These are phyloP conservation scores for Emmonsiellopsis sp. DNA, from an alignment of 2,329 filamentous ascomycete genomes.

Conservation along the genomic window DNA sequence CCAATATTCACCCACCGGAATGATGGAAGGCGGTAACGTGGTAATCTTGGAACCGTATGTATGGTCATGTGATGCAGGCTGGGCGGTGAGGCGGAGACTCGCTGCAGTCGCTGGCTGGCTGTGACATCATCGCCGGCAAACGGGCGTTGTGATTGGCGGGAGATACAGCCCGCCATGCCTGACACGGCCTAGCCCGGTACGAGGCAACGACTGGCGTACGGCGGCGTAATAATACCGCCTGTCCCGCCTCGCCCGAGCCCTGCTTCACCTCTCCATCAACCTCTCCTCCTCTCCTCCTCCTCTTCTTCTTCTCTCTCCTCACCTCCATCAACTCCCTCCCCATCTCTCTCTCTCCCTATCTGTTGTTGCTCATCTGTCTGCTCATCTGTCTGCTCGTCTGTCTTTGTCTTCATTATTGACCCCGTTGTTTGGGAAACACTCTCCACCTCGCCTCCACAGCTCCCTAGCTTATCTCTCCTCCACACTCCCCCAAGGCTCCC, in stretches of 20 bases:
- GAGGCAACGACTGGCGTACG: no score
- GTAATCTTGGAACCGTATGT: no score
- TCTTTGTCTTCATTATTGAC: constrained; percentile 12
- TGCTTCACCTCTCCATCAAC: not conserved
- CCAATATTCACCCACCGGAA: no score
- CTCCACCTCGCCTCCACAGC: constrained; percentile 4
- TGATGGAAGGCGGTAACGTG: no score
- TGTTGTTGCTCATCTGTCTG: constrained; percentile 13
- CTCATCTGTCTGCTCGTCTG: constrained; percentile 10
- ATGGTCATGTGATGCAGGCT: no score
- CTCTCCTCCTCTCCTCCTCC: not conserved
- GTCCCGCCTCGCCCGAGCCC: not conserved
- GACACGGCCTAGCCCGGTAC: no score
- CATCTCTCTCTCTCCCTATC: constrained; percentile 11
- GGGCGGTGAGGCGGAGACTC: no score
- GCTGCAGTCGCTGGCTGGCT: no score
- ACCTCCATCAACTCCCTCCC: constrained; percentile 9
- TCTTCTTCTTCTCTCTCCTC: constrained; percentile 5
- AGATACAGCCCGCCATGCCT: no score
- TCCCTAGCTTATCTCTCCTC: constrained; percentile 9
- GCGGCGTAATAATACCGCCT: not conserved
- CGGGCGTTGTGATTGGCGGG: no score
- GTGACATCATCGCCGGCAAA: no score
- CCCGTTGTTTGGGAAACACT: constrained; percentile 7
- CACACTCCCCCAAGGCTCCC: constrained; percentile 4